Conservation (phyloP, 768 basidiomycete genomes). For the Naganishia friedmannii region DNA sequence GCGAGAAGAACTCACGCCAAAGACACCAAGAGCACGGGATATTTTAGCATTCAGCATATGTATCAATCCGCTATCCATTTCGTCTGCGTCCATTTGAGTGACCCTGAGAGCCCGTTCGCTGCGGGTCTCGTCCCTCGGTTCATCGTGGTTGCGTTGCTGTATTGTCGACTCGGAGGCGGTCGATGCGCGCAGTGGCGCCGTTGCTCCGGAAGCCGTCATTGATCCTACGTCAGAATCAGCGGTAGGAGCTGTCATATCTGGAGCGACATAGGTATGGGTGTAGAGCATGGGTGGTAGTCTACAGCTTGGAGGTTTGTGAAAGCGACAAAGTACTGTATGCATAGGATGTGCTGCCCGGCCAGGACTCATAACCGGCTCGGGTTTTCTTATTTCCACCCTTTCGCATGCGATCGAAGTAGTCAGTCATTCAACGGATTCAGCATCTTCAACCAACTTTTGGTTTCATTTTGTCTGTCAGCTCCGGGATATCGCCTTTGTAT, state of each 20-base stretch:
- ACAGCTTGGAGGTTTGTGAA: neutral
- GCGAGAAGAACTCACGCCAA: conserved; percentile 59
- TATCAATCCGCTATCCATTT: conserved; percentile 83
- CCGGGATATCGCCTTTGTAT: neutral
- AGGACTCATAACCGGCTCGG: neutral
- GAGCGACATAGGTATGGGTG: neutral
- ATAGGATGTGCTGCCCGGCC: neutral
- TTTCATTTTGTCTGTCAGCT: neutral
- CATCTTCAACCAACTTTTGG: neutral
- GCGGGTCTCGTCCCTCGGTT: conserved; percentile 1
- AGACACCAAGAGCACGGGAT: conserved; percentile 64
- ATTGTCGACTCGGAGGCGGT: neutral
- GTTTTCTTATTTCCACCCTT: neutral
- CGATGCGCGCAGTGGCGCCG: neutral
- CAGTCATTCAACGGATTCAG: neutral
- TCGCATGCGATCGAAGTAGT: neutral
- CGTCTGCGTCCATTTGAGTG: conserved; percentile 83
- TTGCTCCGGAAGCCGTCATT: neutral
- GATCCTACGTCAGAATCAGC: neutral
- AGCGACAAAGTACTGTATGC: neutral
- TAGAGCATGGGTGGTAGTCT: neutral
- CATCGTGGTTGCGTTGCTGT: neutral
- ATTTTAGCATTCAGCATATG: conserved; percentile 79
- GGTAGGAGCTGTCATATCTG: neutral
- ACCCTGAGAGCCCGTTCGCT: conserved; percentile 60